A percentile compares a stretch with the other conserved stretches of the same genome.
Evolutionary conservation across 148 eudicot species (phyloP).

Genomic region (Vaccinium myrtillus): DNA sequence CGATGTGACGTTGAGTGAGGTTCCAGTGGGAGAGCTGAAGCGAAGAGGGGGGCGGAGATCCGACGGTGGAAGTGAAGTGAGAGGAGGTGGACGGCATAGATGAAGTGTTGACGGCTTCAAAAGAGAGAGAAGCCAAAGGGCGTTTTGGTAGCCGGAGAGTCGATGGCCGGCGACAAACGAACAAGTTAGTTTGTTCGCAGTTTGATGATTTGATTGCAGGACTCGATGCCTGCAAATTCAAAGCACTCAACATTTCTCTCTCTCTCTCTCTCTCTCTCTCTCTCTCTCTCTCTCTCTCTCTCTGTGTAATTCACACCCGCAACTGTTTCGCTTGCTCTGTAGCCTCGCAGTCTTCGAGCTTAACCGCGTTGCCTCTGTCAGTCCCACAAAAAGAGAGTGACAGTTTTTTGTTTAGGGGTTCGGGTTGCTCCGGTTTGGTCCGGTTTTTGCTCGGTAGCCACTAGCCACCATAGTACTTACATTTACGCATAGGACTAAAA

Average conservation of each 20-base stretch:
- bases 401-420: no score
- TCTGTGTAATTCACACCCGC: background rate
- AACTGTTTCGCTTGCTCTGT: background rate
- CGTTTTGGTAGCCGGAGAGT: constrained; percentile 30
- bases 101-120: constrained; percentile 28
- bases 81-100: constrained; percentile 46
- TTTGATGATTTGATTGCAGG: constrained; percentile 16
- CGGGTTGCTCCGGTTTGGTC: no score
- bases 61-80: constrained; percentile 52
- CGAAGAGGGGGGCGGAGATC: constrained; percentile 36
- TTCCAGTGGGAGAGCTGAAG: constrained; percentile 37
- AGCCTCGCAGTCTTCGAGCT: background rate
- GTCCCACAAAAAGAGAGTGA: background rate
- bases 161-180: constrained; percentile 17
- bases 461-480: no score
- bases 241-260: constrained; percentile 33
- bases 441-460: no score
- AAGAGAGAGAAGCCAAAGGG: constrained; percentile 31
- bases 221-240: constrained; percentile 32
- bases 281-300: constrained; percentile 12
- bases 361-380: background rate
- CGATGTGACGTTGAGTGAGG: constrained; percentile 65
- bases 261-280: constrained; percentile 10
- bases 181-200: constrained; percentile 7
- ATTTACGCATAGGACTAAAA: no score